phyloP scores from a whole-genome alignment of 164 flowering plant genomes.

The Tinospora cordifolia region DNA sequence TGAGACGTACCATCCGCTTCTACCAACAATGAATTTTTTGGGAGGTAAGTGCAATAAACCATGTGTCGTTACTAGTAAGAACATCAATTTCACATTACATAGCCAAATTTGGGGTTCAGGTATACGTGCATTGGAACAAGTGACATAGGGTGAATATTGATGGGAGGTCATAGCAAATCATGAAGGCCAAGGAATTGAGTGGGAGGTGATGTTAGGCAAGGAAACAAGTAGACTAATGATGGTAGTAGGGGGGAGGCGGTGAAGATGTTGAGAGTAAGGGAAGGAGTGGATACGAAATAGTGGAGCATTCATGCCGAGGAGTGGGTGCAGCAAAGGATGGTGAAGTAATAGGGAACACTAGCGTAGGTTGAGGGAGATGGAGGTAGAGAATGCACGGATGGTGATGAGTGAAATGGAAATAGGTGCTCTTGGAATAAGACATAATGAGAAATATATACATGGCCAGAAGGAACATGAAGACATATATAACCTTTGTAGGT shows the following conservation, averaged over 20 bases:
- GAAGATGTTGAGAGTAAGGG: background rate
- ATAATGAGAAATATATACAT: background rate
- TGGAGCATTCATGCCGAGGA: no score
- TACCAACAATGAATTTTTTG: background rate
- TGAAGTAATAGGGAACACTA: no score
- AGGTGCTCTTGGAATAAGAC: no score
- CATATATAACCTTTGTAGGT: background rate
- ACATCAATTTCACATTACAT: background rate
- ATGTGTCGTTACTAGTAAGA: background rate
- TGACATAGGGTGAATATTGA: background rate
- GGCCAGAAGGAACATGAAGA: background rate
- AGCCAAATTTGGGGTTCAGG: background rate
- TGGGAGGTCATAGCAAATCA: background rate
- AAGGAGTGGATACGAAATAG: background rate
- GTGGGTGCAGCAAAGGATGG: no score
- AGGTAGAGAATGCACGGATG: background rate
- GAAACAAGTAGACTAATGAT: no score
- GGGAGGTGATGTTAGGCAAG: no score
- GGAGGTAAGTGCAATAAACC: background rate
- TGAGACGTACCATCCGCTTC: background rate
- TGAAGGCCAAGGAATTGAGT: no score
- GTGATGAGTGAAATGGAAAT: no score
- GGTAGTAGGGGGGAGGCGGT: no score
- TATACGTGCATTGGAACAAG: background rate
- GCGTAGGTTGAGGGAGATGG: background rate